Evolutionary conservation across 2,329 filamentous ascomycete genomes (phyloP).

Genomic region (Colletotrichum sp.): DNA sequence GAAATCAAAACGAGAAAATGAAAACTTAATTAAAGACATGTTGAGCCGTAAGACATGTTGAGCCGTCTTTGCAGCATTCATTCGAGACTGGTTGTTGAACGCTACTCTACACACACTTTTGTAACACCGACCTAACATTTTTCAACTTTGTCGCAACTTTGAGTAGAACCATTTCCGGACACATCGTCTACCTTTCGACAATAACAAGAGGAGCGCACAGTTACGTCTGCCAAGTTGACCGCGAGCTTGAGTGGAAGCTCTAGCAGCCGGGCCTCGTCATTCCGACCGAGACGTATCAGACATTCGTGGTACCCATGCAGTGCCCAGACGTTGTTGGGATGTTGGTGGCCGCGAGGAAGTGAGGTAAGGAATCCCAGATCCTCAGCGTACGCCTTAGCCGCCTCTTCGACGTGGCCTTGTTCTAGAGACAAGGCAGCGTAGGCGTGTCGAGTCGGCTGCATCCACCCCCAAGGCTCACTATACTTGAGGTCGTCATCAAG

Average conservation of each 20-base stretch:
- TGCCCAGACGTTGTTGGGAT: conserved; percentile 78
- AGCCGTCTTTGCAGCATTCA: not conserved
- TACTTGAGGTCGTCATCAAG: conserved; percentile 70
- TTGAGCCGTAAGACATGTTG: not conserved
- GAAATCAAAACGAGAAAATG: not conserved
- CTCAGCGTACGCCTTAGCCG: conserved; percentile 60
- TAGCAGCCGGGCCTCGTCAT: conserved; percentile 38
- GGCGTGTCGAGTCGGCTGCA: conserved; percentile 75
- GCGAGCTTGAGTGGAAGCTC: conserved; percentile 29
- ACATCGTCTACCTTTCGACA: conserved; percentile 21
- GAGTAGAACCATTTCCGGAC: not conserved
- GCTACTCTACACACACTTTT: too few species aligned
- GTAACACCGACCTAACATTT: not conserved
- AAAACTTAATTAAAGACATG: not conserved
- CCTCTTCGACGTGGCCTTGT: conserved; percentile 62
- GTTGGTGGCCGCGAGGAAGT: conserved; percentile 67
- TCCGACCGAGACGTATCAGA: conserved; percentile 55
- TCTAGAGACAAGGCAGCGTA: conserved; percentile 73
- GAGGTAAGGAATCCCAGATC: conserved; percentile 64
- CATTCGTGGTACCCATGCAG: conserved; percentile 77
- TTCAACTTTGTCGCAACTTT: rapidly evolving
- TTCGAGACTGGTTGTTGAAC: not conserved
- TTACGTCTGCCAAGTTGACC: conserved; percentile 30
- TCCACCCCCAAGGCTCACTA: conserved; percentile 80
- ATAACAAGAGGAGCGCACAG: conserved; percentile 40